Evolutionary conservation across 495 filamentous ascomycete species (phyloP).

Genomic region (Pseudomonodictys pantanalensis): DNA sequence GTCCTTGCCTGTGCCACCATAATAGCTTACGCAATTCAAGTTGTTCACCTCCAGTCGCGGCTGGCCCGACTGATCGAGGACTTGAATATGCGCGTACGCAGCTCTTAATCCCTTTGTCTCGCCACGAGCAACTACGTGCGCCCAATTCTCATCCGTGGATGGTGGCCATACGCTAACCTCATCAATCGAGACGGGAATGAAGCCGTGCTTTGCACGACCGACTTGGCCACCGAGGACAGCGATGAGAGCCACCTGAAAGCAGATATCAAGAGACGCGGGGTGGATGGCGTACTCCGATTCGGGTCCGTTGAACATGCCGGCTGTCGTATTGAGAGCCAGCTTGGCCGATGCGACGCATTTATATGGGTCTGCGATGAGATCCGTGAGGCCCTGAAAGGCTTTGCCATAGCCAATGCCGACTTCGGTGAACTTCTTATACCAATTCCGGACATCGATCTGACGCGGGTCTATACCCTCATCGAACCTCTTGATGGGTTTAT

Average conservation of each 20-base stretch:
- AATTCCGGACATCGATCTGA: neutral
- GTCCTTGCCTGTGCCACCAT: neutral
- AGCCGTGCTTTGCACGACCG: slow-evolving; percentile 1
- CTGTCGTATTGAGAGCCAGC: slow-evolving; percentile 2
- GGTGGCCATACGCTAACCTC: neutral
- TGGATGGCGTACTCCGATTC: slow-evolving; percentile 29
- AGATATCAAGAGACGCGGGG: slow-evolving; percentile 31
- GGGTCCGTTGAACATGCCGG: slow-evolving; percentile 6
- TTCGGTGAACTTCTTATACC: slow-evolving; percentile 29
- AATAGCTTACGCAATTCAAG: neutral
- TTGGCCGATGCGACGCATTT: slow-evolving; percentile 15
- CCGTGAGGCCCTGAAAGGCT: slow-evolving; percentile 28
- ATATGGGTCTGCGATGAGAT: slow-evolving; percentile 8
- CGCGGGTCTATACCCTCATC: neutral
- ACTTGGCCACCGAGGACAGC: slow-evolving; percentile 10
- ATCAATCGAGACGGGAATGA: slow-evolving; percentile 13
- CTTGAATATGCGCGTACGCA: neutral
- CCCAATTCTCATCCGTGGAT: neutral
- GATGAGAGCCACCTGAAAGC: slow-evolving; percentile 23
- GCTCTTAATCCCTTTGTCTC: neutral
- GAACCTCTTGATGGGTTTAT: neutral
- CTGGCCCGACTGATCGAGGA: neutral
- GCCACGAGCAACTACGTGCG: neutral
- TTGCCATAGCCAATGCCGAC: slow-evolving; percentile 32
- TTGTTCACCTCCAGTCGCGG: neutral